These are phyloP conservation scores for Coemansia sp. DNA, from an alignment of 192 early-diverging fungal genomes.

Conservation along the genomic window DNA sequence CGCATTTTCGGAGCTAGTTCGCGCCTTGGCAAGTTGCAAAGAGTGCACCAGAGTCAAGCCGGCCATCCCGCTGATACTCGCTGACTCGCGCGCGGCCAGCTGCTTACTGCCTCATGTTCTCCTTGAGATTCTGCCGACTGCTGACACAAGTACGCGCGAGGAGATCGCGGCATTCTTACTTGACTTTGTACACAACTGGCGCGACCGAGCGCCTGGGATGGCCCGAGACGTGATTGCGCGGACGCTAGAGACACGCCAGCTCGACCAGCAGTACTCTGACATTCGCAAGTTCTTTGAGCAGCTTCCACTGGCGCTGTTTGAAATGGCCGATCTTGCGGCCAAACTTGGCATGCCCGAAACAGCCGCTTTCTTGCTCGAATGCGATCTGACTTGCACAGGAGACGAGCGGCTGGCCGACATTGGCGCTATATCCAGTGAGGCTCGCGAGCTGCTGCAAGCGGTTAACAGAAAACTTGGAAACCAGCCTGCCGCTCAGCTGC, in stretches of 20 bases:
- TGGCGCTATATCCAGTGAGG: slow-evolving; percentile 21
- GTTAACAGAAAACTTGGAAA: slow-evolving; percentile 40
- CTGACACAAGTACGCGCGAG: slow-evolving; percentile 2
- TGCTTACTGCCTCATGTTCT: slow-evolving; percentile 34
- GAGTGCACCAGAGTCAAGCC: slow-evolving; percentile 15
- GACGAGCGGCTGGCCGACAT: slow-evolving; percentile 15
- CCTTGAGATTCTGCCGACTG: slow-evolving; percentile 17
- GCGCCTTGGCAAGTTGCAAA: slow-evolving; percentile 19
- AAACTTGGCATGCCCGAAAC: slow-evolving; percentile 35
- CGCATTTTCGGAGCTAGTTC: slow-evolving; percentile 33
- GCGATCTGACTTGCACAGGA: slow-evolving; percentile 38
- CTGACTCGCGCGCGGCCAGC: slow-evolving; percentile 26
- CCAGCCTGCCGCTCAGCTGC: slow-evolving; percentile 34
- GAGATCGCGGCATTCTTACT: slow-evolving; percentile 38
- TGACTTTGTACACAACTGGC: slow-evolving; percentile 50
- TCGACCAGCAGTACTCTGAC: slow-evolving; percentile 29
- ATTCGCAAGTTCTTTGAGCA: slow-evolving; percentile 35
- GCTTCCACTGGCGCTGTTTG: slow-evolving; percentile 45
- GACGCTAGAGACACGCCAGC: slow-evolving; percentile 26
- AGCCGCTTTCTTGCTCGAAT: slow-evolving; percentile 45
- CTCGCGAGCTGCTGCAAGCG: slow-evolving; percentile 23
- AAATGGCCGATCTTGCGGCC: slow-evolving; percentile 39
- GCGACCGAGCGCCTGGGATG: slow-evolving; percentile 24
- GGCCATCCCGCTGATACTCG: slow-evolving; percentile 25
- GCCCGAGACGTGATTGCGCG: slow-evolving; percentile 24